Evolutionary conservation across 306 rosid species (phyloP).

Genomic region (Macrotyloma uniflorum): DNA sequence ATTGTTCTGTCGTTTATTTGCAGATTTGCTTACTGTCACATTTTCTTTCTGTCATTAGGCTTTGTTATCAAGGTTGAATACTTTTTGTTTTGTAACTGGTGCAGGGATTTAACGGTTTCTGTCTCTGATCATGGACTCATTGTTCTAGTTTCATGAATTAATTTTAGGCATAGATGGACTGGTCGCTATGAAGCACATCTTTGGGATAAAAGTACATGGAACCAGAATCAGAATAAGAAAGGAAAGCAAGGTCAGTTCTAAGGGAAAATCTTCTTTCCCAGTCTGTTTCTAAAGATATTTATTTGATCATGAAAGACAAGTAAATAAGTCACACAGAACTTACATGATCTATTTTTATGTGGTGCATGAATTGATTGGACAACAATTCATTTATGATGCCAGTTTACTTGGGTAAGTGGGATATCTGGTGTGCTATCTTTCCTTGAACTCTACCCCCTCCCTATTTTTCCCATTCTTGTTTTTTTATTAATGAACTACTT

Average conservation of each 20-base stretch:
- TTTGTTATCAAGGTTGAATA: neutral
- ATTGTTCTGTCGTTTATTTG: neutral
- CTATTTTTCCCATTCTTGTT: neutral
- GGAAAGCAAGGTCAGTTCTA: constrained; percentile 72
- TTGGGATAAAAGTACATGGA: constrained; percentile 90
- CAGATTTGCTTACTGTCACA: neutral
- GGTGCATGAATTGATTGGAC: constrained; percentile 50
- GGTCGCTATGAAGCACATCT: constrained; percentile 92
- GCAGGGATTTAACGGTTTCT: neutral
- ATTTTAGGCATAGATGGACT: constrained; percentile 85
- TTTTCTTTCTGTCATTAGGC: neutral
- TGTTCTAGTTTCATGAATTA: constrained; percentile 23
- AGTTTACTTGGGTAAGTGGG: constrained; percentile 95
- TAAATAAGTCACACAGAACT: constrained; percentile 24
- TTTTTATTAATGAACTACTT: neutral
- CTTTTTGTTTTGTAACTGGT: neutral
- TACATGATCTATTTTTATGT: constrained; percentile 35
- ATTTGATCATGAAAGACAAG: too few species aligned
- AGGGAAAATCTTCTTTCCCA: neutral
- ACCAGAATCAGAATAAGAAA: constrained; percentile 85
- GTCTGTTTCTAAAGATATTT: neutral
- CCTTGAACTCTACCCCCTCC: neutral
- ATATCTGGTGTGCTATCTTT: neutral
- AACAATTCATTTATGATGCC: constrained; percentile 41
- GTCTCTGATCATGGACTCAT: neutral